These are phyloP conservation scores for Centrapalus pauciflorus DNA, from an alignment of 129 eudicot genomes.

Conservation along the genomic window DNA sequence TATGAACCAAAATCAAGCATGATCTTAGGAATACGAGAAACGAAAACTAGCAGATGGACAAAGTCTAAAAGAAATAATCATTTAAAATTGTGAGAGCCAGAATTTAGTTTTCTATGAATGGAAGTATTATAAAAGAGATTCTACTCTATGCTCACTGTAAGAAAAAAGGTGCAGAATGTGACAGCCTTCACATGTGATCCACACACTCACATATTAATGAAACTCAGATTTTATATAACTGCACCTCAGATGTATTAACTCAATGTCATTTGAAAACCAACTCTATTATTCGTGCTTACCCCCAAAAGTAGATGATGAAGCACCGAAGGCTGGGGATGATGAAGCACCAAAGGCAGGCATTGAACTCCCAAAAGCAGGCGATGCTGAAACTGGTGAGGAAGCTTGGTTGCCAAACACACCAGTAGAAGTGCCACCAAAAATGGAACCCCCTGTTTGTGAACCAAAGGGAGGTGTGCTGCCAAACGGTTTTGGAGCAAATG, in stretches of 20 bases:
- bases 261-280: too few relatives aligned
- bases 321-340: slow-evolving; percentile 65
- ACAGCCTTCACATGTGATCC: not conserved
- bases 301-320: slow-evolving; percentile 67
- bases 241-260: too few relatives aligned
- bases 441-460: too few relatives aligned
- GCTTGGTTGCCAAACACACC: slow-evolving; percentile 78
- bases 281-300: too few relatives aligned
- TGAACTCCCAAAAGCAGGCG: slow-evolving; percentile 78
- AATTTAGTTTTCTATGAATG: not conserved
- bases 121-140: not conserved
- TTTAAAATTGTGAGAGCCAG: not conserved
- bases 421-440: too few relatives aligned
- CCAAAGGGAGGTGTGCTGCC: too few relatives aligned
- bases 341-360: slow-evolving; percentile 70
- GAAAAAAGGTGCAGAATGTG: not conserved
- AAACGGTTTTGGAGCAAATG: slow-evolving; percentile 87
- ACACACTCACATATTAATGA: not conserved
- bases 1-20: not conserved
- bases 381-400: slow-evolving; percentile 72
- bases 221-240: too few relatives aligned
- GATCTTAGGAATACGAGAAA: not conserved
- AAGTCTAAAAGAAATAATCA: not conserved
- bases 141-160: not conserved
- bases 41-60: not conserved